phyloP scores from a whole-genome alignment of 1,139 yeast species.

The Yamadazyma pseudoaaseri region DNA sequence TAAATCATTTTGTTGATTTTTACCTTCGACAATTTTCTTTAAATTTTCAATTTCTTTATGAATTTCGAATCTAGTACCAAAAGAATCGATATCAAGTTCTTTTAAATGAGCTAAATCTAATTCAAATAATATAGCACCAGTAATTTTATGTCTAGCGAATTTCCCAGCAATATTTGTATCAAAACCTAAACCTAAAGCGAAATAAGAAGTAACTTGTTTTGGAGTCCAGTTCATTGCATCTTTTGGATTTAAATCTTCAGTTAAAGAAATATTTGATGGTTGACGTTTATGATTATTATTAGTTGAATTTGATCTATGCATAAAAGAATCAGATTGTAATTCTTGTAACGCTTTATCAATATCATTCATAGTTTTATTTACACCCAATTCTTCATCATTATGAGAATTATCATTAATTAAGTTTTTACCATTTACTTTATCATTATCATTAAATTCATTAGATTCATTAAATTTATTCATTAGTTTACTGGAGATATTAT shows the following conservation, averaged over 20 bases:
- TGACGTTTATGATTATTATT: constrained; percentile 14
- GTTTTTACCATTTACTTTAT: not conserved
- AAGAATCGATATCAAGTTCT: constrained; percentile 86
- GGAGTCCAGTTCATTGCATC: constrained; percentile 77
- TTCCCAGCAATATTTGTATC: constrained; percentile 71
- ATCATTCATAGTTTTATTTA: constrained; percentile 67
- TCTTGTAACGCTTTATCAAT: constrained; percentile 85
- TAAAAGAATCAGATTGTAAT: constrained; percentile 39
- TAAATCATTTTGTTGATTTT: constrained; percentile 6
- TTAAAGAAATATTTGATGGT: constrained; percentile 17
- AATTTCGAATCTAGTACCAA: constrained; percentile 93
- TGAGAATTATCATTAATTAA: not conserved
- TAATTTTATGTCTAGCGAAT: constrained; percentile 83
- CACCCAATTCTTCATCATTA: constrained; percentile 16
- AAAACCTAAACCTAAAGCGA: constrained; percentile 65
- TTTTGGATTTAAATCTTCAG: constrained; percentile 47
- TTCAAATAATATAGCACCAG: constrained; percentile 82
- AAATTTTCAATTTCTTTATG: constrained; percentile 84
- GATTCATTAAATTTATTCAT: constrained; percentile 1
- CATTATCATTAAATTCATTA: constrained; percentile 6
- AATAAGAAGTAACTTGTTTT: constrained; percentile 76
- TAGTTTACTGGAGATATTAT: not conserved
- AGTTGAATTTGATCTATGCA: constrained; percentile 6
- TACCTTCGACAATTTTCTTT: constrained; percentile 23
- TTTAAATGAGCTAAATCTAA: constrained; percentile 83